A percentile compares a stretch with the other conserved stretches of the same genome.
Evolutionary conservation across 495 filamentous ascomycete species (phyloP).

Genomic region (Aspergillus olivimuriae): DNA sequence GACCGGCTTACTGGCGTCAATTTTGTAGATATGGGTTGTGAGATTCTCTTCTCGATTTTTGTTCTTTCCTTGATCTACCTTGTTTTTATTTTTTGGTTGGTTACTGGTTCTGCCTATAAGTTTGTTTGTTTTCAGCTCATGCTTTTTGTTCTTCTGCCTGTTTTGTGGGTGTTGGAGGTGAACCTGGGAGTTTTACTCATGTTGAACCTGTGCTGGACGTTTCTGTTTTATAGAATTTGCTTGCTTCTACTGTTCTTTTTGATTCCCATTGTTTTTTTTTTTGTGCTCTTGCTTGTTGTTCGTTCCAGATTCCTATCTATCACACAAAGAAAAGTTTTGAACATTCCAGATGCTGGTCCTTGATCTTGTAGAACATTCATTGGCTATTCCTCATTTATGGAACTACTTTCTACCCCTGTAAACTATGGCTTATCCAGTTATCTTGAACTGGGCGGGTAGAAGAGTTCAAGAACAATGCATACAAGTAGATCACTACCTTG

Average conservation of each 20-base stretch:
- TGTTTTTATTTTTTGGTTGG: constrained; percentile 1
- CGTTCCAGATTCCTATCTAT: too few species aligned
- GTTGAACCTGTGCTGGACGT: constrained; percentile 10
- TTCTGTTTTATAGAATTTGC: constrained; percentile 24
- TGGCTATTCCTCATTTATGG: too few species aligned
- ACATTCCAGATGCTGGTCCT: background rate
- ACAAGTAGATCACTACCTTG: constrained; percentile 1
- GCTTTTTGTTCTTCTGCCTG: background rate
- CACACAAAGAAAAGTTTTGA: constrained; percentile 11
- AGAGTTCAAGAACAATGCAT: too few species aligned
- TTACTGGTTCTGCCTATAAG: too few species aligned
- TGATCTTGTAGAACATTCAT: too few species aligned
- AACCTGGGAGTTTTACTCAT: constrained; percentile 8
- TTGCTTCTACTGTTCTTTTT: constrained; percentile 4
- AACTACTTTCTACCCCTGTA: too few species aligned
- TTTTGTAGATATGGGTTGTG: constrained; percentile 2
- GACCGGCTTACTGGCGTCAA: background rate
- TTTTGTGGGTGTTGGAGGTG: constrained; percentile 12
- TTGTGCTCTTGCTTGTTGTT: background rate
- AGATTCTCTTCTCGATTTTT: constrained; percentile 1
- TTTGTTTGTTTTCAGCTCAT: background rate
- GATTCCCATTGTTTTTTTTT: constrained; percentile 14
- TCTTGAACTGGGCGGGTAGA: too few species aligned
- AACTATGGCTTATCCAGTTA: too few species aligned
- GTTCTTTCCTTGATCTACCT: constrained; percentile 1